Percentiles rank a stretch among this genome's conserved stretches.
Conservation (phyloP, 139 green algal species). For the Chlamydomonas sp. region DNA sequence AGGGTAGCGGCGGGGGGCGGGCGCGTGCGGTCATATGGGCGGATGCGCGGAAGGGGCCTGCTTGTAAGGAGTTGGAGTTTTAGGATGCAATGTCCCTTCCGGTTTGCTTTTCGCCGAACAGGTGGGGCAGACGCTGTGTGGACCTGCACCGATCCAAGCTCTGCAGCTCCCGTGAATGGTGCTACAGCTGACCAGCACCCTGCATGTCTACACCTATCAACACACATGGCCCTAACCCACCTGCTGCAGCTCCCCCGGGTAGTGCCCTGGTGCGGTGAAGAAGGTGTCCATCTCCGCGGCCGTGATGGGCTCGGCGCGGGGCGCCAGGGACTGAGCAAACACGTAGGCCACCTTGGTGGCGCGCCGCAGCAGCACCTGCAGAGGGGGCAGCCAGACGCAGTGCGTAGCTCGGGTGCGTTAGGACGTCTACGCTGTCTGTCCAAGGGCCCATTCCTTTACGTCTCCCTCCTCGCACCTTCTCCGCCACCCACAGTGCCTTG, state of each 20-base stretch:
- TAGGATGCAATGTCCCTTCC: no score
- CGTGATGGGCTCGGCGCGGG: constrained; percentile 18
- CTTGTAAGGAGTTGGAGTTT: no score
- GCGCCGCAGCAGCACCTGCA: constrained; percentile 38
- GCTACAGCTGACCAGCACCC: background rate
- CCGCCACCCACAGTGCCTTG: constrained; percentile 56
- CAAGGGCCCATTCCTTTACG: background rate
- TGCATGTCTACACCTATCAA: background rate
- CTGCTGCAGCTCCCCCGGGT: constrained; percentile 31
- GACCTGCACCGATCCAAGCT: background rate
- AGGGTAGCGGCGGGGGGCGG: background rate
- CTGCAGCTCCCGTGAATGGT: background rate
- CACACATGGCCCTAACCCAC: background rate
- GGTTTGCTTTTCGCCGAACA: no score
- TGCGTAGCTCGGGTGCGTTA: background rate
- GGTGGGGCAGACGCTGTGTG: no score
- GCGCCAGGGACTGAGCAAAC: constrained; percentile 40
- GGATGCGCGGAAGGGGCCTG: background rate
- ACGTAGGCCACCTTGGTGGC: constrained; percentile 49
- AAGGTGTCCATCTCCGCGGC: constrained; percentile 7
- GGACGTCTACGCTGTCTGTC: background rate
- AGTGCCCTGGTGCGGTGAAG: constrained; percentile 26
- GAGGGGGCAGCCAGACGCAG: background rate
- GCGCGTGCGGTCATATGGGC: background rate
- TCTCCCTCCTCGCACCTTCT: constrained; percentile 11